Evolutionary conservation across 2,329 filamentous ascomycete genomes (phyloP).

Genomic region (Aspergillus fischeri): DNA sequence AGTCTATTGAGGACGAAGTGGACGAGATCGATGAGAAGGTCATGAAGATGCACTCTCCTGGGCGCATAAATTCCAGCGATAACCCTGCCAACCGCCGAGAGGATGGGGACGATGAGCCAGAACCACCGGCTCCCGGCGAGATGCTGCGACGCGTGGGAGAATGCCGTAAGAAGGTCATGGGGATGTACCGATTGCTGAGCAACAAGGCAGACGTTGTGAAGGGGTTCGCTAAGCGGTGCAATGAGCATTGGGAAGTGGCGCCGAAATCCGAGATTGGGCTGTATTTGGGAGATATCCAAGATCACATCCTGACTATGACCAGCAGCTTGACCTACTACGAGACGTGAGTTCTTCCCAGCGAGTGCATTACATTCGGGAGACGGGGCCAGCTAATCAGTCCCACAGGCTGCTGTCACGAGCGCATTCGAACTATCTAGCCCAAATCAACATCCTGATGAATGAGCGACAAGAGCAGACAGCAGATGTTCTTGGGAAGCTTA

Average conservation of each 20-base stretch:
- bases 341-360: constrained; percentile 58
- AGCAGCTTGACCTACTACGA: constrained; percentile 94
- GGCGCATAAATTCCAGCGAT: constrained; percentile 25
- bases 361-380: constrained; percentile 1
- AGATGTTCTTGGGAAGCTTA: constrained; percentile 90
- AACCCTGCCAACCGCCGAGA: constrained; percentile 32
- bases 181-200: constrained; percentile 82
- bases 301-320: constrained; percentile 99
- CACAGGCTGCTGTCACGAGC: constrained; percentile 78
- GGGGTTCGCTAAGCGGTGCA: constrained; percentile 96
- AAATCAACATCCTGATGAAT: constrained; percentile 99
- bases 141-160: constrained; percentile 92
- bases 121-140: constrained; percentile 55
- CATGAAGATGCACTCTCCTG: constrained; percentile 67
- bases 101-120: constrained; percentile 23
- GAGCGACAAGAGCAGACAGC: constrained; percentile 94
- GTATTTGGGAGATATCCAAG: constrained; percentile 96
- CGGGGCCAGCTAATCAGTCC: constrained; percentile 9
- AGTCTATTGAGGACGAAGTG: constrained; percentile 90
- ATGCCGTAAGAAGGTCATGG: constrained; percentile 96
- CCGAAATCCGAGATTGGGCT: constrained; percentile 94
- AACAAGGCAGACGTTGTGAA: constrained; percentile 99
- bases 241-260: constrained; percentile 95
- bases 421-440: constrained; percentile 96
- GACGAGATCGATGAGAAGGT: constrained; percentile 96